phyloP scores from a whole-genome alignment of 2,329 filamentous ascomycete genomes.

The Paradendryphiella salina region DNA sequence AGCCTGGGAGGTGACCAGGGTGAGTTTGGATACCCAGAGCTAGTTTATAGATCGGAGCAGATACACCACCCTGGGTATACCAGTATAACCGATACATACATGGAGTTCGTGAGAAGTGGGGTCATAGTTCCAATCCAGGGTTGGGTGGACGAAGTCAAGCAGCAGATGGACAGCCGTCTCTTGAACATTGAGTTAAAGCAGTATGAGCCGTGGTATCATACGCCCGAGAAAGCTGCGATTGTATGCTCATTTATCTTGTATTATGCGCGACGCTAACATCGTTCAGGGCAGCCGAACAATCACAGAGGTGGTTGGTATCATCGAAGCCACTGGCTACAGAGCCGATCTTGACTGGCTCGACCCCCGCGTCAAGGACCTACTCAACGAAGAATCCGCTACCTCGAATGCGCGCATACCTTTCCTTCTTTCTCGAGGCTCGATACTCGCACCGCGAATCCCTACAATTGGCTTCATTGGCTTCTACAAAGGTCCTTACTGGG shows the following conservation, averaged over 20 bases:
- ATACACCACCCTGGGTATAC: conserved; percentile 64
- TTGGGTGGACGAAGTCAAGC: conserved; percentile 36
- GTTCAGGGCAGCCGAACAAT: conserved; percentile 13
- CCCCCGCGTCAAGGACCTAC: conserved; percentile 55
- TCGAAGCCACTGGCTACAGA: conserved; percentile 76
- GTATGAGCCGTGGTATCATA: conserved; percentile 21
- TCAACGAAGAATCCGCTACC: conserved; percentile 61
- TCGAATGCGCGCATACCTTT: conserved; percentile 51
- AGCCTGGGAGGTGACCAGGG: conserved; percentile 54
- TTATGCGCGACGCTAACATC: conserved; percentile 6
- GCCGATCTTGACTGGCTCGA: conserved; percentile 68
- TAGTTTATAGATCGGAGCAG: conserved; percentile 49
- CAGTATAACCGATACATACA: conserved; percentile 71
- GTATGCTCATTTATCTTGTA: conserved; percentile 3
- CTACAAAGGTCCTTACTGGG: conserved; percentile 84
- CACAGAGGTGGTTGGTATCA: conserved; percentile 56
- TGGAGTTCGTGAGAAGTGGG: conserved; percentile 71
- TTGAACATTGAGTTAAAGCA: conserved; percentile 16
- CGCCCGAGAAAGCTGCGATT: background rate
- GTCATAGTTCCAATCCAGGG: conserved; percentile 48
- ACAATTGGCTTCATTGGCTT: conserved; percentile 79
- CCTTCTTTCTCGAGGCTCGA: conserved; percentile 71
- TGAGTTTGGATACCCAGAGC: conserved; percentile 40
- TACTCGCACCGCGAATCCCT: conserved; percentile 62
- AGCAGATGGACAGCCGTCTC: background rate